These are phyloP conservation scores for Dendrobium nobile DNA, from an alignment of 106 monocot genomes.

Conservation along the genomic window DNA sequence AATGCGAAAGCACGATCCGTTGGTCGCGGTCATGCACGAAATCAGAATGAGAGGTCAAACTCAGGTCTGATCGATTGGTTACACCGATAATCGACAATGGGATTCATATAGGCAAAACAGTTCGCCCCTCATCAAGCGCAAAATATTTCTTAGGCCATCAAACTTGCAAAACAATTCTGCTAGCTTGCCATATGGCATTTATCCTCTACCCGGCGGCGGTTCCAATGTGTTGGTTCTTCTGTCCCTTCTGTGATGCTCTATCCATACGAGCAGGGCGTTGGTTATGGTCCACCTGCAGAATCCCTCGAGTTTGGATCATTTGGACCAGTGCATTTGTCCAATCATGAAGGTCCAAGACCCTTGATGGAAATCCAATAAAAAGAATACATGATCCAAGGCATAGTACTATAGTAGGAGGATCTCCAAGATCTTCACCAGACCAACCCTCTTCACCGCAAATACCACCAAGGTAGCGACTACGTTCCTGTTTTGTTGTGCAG, in stretches of 20 bases:
- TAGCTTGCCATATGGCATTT: conserved; percentile 23
- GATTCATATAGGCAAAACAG: conserved; percentile 18
- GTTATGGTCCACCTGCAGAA: conserved; percentile 28
- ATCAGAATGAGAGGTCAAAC: neutral
- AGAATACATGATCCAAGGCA: conserved; percentile 37
- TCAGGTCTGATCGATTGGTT: neutral
- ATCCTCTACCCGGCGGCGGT: neutral
- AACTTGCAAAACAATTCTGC: conserved; percentile 10
- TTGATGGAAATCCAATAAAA: conserved; percentile 19
- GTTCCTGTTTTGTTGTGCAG: no score
- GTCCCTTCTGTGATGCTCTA: conserved; percentile 2
- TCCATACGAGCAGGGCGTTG: conserved; percentile 35
- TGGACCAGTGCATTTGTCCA: conserved; percentile 28
- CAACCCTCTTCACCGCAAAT: conserved; percentile 58
- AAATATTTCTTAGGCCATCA: conserved; percentile 14
- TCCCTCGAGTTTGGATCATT: conserved; percentile 67
- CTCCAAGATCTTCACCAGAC: conserved; percentile 53
- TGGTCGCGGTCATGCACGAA: conserved; percentile 30
- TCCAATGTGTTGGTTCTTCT: conserved; percentile 6
- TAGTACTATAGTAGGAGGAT: conserved; percentile 16
- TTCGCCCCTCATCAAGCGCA: conserved; percentile 15
- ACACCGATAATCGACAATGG: conserved; percentile 20
- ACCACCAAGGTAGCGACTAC: conserved; percentile 21
- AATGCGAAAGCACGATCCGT: conserved; percentile 41
- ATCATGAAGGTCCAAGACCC: conserved; percentile 20